phyloP scores from a whole-genome alignment of 805 yeast genomes.

The Lachancea nothofagi region DNA sequence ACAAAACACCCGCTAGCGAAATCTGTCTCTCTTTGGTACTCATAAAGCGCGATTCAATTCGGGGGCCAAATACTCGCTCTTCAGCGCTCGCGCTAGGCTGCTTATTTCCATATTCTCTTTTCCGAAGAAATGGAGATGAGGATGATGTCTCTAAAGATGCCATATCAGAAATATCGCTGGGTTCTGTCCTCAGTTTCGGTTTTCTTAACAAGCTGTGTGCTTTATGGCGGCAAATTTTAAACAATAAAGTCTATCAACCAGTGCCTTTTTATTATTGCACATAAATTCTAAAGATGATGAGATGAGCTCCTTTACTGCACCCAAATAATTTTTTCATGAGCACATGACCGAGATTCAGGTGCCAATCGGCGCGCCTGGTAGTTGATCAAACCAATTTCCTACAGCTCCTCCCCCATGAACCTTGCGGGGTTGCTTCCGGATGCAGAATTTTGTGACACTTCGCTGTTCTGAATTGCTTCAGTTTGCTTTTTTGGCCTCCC shows the following conservation, averaged over 20 bases:
- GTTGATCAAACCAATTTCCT: no score
- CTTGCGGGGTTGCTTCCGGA: no score
- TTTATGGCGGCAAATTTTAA: no score
- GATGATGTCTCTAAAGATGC: background rate
- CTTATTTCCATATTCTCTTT: background rate
- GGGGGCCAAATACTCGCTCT: conserved; percentile 18
- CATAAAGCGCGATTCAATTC: background rate
- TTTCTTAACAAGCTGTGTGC: no score
- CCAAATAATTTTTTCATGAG: conserved; percentile 1
- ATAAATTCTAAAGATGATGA: background rate
- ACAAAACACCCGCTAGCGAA: conserved; percentile 17
- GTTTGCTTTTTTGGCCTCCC: conserved; percentile 30
- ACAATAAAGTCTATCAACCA: no score
- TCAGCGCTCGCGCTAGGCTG: conserved; percentile 6
- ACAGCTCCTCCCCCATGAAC: no score
- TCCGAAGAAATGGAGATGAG: background rate
- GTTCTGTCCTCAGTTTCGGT: background rate
- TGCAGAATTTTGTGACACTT: no score
- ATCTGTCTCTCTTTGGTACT: background rate
- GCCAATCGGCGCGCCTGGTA: no score
- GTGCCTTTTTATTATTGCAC: no score
- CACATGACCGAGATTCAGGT: background rate
- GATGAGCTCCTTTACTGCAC: conserved; percentile 2
- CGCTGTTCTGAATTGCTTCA: background rate
- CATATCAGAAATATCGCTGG: background rate